phyloP scores from a whole-genome alignment of 768 basidiomycete species.

The Coprinellus micaceus region DNA sequence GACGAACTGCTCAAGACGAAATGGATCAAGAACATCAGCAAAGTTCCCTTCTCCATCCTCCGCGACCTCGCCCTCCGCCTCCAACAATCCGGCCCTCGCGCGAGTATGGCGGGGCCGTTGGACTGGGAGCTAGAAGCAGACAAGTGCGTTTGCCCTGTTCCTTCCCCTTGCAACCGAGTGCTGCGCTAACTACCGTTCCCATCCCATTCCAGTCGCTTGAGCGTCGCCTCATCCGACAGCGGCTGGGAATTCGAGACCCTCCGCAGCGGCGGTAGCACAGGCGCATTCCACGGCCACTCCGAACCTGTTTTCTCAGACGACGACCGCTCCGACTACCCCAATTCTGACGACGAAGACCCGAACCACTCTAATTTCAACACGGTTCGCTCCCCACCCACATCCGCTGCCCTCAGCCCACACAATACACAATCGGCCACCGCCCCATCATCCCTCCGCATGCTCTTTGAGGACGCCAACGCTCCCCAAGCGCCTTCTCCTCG shows the following conservation, averaged over 20 bases:
- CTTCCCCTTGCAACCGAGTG: not conserved
- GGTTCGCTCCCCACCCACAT: slow-evolving; percentile 44
- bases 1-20: slow-evolving; percentile 85
- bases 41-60: slow-evolving; percentile 61
- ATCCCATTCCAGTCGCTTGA: not conserved
- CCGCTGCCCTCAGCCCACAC: slow-evolving; percentile 46
- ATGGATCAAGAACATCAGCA: slow-evolving; percentile 82
- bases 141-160: slow-evolving; percentile 29
- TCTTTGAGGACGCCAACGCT: slow-evolving; percentile 66
- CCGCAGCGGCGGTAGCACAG: slow-evolving; percentile 31
- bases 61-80: slow-evolving; percentile 81
- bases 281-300: not conserved
- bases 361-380: slow-evolving; percentile 32
- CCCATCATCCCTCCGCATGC: slow-evolving; percentile 71
- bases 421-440: no score
- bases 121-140: slow-evolving; percentile 67
- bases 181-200: not conserved
- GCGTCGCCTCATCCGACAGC: slow-evolving; percentile 25
- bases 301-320: slow-evolving; percentile 6
- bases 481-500: slow-evolving; percentile 35
- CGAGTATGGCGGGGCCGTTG: slow-evolving; percentile 69
- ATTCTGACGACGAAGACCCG: slow-evolving; percentile 19
- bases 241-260: slow-evolving; percentile 81
- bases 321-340: not conserved
- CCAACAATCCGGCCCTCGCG: slow-evolving; percentile 70